Conservation (phyloP, 2,329 filamentous ascomycete genomes). For the Trichoderma atroviride region DNA sequence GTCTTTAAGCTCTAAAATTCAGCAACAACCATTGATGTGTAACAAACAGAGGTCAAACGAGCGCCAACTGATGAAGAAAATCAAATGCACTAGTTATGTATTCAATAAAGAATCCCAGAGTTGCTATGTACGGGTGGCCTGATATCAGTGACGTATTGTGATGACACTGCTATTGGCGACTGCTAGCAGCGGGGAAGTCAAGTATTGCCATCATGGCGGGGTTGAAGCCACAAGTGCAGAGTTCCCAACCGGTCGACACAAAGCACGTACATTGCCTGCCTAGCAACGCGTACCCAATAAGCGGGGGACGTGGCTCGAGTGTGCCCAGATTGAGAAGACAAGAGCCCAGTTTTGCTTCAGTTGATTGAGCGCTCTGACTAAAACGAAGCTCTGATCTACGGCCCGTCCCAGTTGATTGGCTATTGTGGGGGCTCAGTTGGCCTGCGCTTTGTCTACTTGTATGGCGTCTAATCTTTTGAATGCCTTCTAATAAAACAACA, state of each 20-base stretch:
- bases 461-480: not conserved
- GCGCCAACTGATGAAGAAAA: not conserved
- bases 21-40: not conserved
- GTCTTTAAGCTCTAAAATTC: not conserved
- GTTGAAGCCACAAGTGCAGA: slow-evolving; percentile 17
- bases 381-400: not conserved
- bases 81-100: not conserved
- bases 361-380: not conserved
- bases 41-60: not conserved
- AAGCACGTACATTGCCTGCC: not conserved
- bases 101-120: not conserved
- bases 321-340: not conserved
- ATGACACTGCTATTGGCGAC: not conserved
- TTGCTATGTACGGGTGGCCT: slow-evolving; percentile 6
- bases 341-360: not conserved
- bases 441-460: not conserved
- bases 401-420: not conserved
- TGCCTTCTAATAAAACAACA: not conserved
- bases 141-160: slow-evolving; percentile 23
- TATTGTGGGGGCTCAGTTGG: not conserved
- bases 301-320: not conserved
- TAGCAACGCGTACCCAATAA: not conserved
- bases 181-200: slow-evolving; percentile 23
- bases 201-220: slow-evolving; percentile 23
- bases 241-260: not conserved